Base-by-base conservation (phyloP, 2,329 filamentous ascomycete species). In the Fusarium redolens region DNA sequence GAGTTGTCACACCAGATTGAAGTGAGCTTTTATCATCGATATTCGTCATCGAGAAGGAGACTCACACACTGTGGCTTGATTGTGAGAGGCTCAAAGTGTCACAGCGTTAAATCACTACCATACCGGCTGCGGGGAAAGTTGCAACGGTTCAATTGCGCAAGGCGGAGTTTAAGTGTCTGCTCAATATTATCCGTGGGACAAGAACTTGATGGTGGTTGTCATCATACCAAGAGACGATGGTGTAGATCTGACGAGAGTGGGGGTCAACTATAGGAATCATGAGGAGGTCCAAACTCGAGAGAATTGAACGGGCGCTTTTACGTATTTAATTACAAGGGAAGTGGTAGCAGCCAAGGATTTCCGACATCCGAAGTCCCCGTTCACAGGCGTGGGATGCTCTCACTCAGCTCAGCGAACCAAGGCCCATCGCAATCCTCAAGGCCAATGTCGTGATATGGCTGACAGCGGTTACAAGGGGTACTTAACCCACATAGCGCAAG, bases 11-110 rank as follows among this genome's bases (percentile, higher is more conserved):
- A 15, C 50, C 4, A 28, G 15, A 52, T 35, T 51, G 47, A 22
- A 51, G 30, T 28, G 33, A 35, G 28, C 8, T 5, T 35, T 17
- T 50, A 7, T 33, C 33, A 20, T 5, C 3, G 43, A 74, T 57
- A 47, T 38, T 54, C 40, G 45, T 47, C 7, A 64, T 72, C 35
- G 14, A 56, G 86, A 84, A 87, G 88, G 3, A 83, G 25, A 31
- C 31, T 61, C 86, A 1, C 88, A 89, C 0, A 90, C 91, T 74
- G 88, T 88, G 6, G 88, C 88, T 37, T 28, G 7, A 30, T 28
- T 90, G 88, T 69, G 82, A 90, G 7, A 85, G 44, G 87, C 87
- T 0, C 91, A 88, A 72, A 83, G 87, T 22, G 90, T 90, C 77
- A 88, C 77, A 91, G 89, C 75, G 87, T 88, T 11, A 88, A 88